Conservation (phyloP, 164 flowering plant genomes). For the Tetracentron sinense region DNA sequence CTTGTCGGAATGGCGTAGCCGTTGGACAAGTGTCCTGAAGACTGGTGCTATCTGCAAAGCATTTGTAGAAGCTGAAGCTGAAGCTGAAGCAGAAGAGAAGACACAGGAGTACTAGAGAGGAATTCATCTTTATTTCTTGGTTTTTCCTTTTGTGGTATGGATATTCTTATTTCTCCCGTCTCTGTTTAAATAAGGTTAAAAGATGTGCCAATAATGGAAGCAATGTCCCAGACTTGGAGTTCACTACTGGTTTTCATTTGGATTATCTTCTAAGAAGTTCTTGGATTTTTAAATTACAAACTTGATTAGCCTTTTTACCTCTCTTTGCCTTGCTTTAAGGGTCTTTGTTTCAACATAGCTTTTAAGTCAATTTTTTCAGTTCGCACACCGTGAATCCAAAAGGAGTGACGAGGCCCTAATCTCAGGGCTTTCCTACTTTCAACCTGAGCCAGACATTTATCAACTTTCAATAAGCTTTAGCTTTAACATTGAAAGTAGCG, state of each 20-base stretch:
- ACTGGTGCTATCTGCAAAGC: conserved; percentile 13
- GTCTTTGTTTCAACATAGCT: too few species aligned
- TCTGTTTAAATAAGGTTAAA: conserved; percentile 2
- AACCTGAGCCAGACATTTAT: too few species aligned
- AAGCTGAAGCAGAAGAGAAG: conserved; percentile 4
- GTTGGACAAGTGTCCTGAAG: conserved; percentile 21
- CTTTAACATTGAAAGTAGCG: too few species aligned
- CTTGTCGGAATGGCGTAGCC: background rate
- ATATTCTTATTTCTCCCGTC: background rate
- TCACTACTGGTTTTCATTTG: conserved; percentile 17
- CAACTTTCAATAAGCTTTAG: too few species aligned
- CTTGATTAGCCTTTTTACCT: too few species aligned
- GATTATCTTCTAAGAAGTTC: conserved; percentile 10
- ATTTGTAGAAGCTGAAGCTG: background rate
- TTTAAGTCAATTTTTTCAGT: too few species aligned
- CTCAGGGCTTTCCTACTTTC: too few species aligned
- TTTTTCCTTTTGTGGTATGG: background rate
- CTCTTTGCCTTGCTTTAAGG: too few species aligned
- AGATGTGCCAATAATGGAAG: background rate
- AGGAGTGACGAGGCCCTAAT: too few species aligned
- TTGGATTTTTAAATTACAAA: conserved; percentile 13
- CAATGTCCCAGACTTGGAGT: conserved; percentile 25
- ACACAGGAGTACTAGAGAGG: background rate
- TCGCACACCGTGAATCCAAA: too few species aligned
- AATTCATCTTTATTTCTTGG: conserved; percentile 6